phyloP scores from a whole-genome alignment of 106 monocot species.

The Dioscorea dumetorum region DNA sequence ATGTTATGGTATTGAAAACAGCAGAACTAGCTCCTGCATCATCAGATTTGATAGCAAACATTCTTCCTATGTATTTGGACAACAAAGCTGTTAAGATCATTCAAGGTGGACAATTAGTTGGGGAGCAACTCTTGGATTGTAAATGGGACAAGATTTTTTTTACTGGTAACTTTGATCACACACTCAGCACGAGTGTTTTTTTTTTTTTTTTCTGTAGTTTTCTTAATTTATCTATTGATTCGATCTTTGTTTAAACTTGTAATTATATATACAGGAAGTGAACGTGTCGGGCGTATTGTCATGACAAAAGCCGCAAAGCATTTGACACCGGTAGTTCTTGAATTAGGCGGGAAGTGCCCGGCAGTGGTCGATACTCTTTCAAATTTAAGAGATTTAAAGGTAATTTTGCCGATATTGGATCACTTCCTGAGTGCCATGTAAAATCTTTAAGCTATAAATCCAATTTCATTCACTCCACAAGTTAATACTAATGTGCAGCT shows the following conservation, averaged over 20 bases:
- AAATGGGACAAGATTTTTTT: constrained; percentile 84
- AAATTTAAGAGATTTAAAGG: constrained; percentile 38
- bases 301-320: constrained; percentile 86
- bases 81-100: constrained; percentile 55
- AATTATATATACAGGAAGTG: constrained; percentile 28
- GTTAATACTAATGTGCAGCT: too few relatives aligned
- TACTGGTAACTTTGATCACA: constrained; percentile 30
- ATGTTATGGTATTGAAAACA: constrained; percentile 63
- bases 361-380: constrained; percentile 57
- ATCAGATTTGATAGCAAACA: constrained; percentile 39
- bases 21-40: constrained; percentile 65
- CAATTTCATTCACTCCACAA: too few relatives aligned
- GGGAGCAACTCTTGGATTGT: constrained; percentile 41
- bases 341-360: constrained; percentile 90
- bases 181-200: too few relatives aligned
- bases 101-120: constrained; percentile 52
- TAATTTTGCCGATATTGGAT: background rate
- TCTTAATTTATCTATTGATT: too few relatives aligned
- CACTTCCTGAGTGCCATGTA: too few relatives aligned
- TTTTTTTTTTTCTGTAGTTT: too few relatives aligned
- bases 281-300: constrained; percentile 44
- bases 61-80: constrained; percentile 59
- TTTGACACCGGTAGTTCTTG: constrained; percentile 79
- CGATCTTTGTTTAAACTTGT: too few relatives aligned
- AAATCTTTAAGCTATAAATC: too few relatives aligned